phyloP scores from a whole-genome alignment of 2,329 filamentous ascomycete genomes.

The Aspergillus proliferans region DNA sequence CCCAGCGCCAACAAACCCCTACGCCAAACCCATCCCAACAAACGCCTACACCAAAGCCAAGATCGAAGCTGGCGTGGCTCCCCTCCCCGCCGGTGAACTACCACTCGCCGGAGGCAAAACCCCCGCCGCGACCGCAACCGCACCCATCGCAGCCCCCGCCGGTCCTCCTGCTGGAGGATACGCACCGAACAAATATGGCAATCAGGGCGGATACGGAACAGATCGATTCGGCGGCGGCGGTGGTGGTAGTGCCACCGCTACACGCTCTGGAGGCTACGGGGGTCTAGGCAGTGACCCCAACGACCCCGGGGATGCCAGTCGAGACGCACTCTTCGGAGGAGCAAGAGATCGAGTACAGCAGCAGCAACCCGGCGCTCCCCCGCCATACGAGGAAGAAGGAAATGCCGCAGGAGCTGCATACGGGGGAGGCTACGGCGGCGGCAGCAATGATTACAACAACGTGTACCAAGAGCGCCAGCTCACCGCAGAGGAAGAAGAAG shows the following conservation, averaged over 20 bases:
- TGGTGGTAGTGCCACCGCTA: constrained; percentile 36
- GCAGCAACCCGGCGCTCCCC: constrained; percentile 29
- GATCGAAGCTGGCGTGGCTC: constrained; percentile 35
- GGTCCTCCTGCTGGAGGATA: constrained; percentile 22
- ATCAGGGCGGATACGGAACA: constrained; percentile 45
- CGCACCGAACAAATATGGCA: constrained; percentile 35
- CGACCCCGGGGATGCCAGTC: constrained; percentile 48
- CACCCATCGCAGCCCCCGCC: constrained; percentile 13
- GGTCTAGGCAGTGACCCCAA: constrained; percentile 49
- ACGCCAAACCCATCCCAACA: constrained; percentile 47
- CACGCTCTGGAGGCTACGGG: constrained; percentile 47
- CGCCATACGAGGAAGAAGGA: constrained; percentile 19
- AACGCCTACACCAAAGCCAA: constrained; percentile 52
- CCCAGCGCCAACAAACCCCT: constrained; percentile 50
- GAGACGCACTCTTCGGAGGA: constrained; percentile 55
- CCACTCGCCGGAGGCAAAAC: background rate
- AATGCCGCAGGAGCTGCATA: constrained; percentile 2
- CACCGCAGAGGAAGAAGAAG: constrained; percentile 73
- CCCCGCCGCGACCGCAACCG: constrained; percentile 11
- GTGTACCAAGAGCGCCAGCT: constrained; percentile 66
- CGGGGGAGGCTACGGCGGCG: constrained; percentile 24
- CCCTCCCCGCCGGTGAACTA: constrained; percentile 29
- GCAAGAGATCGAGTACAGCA: constrained; percentile 47
- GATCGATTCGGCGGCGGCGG: constrained; percentile 44
- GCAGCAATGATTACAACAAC: constrained; percentile 31